A percentile compares a stretch with the other conserved stretches of the same genome.
Evolutionary conservation across 805 yeast genomes (phyloP).

Genomic region (Hyphopichia homilentoma): DNA sequence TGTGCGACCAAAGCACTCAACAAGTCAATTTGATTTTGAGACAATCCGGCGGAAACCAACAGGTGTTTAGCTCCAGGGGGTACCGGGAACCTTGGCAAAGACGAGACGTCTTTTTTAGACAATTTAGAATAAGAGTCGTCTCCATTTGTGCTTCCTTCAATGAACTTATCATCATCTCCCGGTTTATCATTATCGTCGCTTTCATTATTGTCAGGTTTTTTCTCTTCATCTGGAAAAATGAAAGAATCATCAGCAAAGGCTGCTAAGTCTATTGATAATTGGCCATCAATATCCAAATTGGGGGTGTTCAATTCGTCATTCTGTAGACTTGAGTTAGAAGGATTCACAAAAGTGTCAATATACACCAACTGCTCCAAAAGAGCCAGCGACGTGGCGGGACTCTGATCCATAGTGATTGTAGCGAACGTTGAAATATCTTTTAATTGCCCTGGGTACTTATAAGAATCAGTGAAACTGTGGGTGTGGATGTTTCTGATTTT

Average conservation of each 20-base stretch:
- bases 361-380: slow-evolving; percentile 74
- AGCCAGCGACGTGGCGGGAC: slow-evolving; percentile 31
- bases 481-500: slow-evolving; percentile 3
- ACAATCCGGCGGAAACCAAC: slow-evolving; percentile 61
- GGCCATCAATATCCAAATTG: slow-evolving; percentile 38
- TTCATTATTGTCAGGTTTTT: slow-evolving; percentile 19
- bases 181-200: slow-evolving; percentile 5
- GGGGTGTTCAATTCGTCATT: slow-evolving; percentile 34
- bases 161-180: slow-evolving; percentile 1
- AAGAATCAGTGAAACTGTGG: neutral
- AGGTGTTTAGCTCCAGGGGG: slow-evolving; percentile 72
- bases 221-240: slow-evolving; percentile 79
- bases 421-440: too few species aligned
- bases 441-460: too few species aligned
- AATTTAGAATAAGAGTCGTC: neutral
- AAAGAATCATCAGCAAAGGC: slow-evolving; percentile 83
- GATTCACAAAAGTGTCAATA: slow-evolving; percentile 71
- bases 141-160: slow-evolving; percentile 2
- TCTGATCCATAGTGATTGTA: slow-evolving; percentile 1
- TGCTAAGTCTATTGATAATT: slow-evolving; percentile 54
- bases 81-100: slow-evolving; percentile 59
- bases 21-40: slow-evolving; percentile 68
- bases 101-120: slow-evolving; percentile 16
- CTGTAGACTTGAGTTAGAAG: slow-evolving; percentile 17
- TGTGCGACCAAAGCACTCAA: slow-evolving; percentile 71